These are phyloP conservation scores for Chimonanthus salicifolius DNA, from an alignment of 164 flowering plant species.

Conservation along the genomic window DNA sequence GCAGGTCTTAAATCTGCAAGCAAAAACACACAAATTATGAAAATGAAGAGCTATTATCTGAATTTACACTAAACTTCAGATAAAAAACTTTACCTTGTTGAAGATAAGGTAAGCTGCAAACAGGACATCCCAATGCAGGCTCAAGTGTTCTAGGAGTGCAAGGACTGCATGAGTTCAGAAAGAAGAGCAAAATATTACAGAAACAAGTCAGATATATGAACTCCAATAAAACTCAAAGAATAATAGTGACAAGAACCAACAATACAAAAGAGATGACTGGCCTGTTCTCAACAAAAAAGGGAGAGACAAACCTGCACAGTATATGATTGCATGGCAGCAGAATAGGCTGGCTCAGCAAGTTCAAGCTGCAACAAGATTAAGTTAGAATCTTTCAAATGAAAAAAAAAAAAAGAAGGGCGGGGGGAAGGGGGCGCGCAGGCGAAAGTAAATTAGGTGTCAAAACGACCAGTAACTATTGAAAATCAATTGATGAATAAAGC, in stretches of 20 bases:
- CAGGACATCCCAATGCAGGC: constrained; percentile 30
- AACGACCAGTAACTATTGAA: not conserved
- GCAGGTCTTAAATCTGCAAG: constrained; percentile 41
- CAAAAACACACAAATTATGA: not conserved
- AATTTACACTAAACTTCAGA: not conserved
- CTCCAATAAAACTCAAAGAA: not conserved
- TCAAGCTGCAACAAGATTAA: constrained; percentile 35
- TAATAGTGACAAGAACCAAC: not conserved
- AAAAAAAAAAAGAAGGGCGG: no score
- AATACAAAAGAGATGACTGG: no score
- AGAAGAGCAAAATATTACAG: not conserved
- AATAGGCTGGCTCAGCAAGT: constrained; percentile 39
- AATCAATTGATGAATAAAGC: no score
- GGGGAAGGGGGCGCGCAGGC: no score
- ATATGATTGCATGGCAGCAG: constrained; percentile 62
- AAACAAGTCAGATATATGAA: not conserved
- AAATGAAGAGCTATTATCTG: no score
- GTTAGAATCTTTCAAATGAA: not conserved
- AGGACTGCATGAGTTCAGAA: constrained; percentile 26
- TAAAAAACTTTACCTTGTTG: constrained; percentile 25
- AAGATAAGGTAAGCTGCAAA: constrained; percentile 34
- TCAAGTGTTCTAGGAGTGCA: constrained; percentile 25
- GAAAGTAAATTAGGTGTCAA: not conserved
- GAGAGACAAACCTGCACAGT: constrained; percentile 48
- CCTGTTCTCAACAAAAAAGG: not conserved